Percentiles rank a stretch among this genome's conserved stretches.
phyloP scores from a whole-genome alignment of 2,329 filamentous ascomycete species.

The Microcyclosporella mali region DNA sequence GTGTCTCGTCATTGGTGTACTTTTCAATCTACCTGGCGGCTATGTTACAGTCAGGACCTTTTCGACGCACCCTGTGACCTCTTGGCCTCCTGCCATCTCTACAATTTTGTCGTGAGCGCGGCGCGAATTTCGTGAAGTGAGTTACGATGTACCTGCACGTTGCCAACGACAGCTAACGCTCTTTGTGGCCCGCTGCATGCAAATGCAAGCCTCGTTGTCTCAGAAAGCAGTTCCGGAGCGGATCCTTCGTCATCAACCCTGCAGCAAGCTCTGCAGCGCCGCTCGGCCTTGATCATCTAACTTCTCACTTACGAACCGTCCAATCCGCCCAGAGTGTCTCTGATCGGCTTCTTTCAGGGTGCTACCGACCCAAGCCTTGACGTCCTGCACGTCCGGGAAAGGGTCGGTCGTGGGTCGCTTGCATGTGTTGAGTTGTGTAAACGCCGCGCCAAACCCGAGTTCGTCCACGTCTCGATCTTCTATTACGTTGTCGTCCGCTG shows the following conservation, averaged over 20 bases:
- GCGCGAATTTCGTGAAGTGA: too few species aligned
- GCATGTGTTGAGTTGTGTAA: constrained; percentile 89
- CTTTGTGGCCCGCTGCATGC: too few species aligned
- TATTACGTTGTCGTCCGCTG: constrained; percentile 67
- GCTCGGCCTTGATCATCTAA: constrained; percentile 44
- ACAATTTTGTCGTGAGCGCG: too few species aligned
- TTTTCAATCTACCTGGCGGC: not conserved
- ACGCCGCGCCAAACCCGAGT: constrained; percentile 88
- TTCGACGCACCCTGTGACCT: too few species aligned
- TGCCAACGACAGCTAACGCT: too few species aligned
- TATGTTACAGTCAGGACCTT: not conserved
- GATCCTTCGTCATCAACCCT: constrained; percentile 13
- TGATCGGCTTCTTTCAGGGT: constrained; percentile 73
- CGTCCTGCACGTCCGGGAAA: constrained; percentile 76
- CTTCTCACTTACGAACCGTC: constrained; percentile 64
- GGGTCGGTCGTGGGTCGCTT: constrained; percentile 68
- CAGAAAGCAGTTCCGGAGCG: too few species aligned
- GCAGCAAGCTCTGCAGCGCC: constrained; percentile 36
- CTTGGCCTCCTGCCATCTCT: too few species aligned
- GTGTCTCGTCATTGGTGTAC: too few species aligned
- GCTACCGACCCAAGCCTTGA: constrained; percentile 73
- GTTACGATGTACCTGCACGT: too few species aligned
- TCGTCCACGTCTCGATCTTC: constrained; percentile 90
- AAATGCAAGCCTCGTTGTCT: too few species aligned
- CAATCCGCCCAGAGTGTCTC: constrained; percentile 65